Evolutionary conservation across 2,329 filamentous ascomycete genomes (phyloP), one percentile per base, ranked within the genome.

Genomic region (Acrocalymma vagum): DNA sequence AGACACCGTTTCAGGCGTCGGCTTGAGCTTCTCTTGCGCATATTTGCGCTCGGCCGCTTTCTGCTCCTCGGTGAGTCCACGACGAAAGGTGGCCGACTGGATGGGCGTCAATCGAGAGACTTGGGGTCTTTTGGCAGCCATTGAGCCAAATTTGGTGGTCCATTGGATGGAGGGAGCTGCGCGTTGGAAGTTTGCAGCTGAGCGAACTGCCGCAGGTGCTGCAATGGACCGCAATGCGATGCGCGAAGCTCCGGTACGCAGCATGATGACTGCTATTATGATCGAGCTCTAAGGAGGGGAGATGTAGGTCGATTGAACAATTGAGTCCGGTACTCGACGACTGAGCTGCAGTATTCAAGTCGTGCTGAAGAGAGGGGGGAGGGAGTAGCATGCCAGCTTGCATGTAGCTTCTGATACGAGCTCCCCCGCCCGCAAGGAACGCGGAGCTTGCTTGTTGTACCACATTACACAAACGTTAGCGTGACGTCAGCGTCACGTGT

Each of bases 1-100:
- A 0, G 84, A 81, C 0, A 91, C 86, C 6, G 72, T 65, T 25
- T 81, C 80, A 0, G 87, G 87, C 18, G 81, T 69, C 3, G 81
- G 60, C 42, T 81, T 62, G n/a, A 91, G 70, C 59, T 79, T 79
- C 62, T 81, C 63, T 31, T 83, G 55, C 9, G 69, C 77, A 7
- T 82, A 55, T 50, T 78, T 72, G 30, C 77, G 75, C 63, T 88
- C 86, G 20, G 72, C 71, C 51, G 86, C 74, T 27, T 65, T 71
- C 52, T 88, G 79, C 41, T 70, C 71, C 47, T 76, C 73, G 24
- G 69, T 63, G 21, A 71, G 47, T 11, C 51, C 54, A 6, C 63
- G 78, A 53, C 79, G 71, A 29, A 79, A 69, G 9, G 62, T 22
- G n/a, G 53, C 48, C 13, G 48, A 33, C 44, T 60, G 55, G 4